Conservation (phyloP, 2,329 filamentous ascomycete species). For the Fusarium mexicanum region DNA sequence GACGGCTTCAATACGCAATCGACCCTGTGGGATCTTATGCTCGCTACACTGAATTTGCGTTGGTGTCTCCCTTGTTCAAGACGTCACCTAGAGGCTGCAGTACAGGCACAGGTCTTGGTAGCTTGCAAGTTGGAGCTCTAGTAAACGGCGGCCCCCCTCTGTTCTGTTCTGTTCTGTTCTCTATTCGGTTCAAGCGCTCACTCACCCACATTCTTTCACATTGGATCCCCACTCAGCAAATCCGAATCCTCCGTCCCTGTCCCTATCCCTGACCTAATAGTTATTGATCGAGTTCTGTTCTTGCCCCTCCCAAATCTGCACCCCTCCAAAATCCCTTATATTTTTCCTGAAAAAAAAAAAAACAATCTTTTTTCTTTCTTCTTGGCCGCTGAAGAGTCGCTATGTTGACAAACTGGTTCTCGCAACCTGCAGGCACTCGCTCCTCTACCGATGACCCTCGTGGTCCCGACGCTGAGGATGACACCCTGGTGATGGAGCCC, state of each 20-base stretch:
- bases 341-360: not conserved
- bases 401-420: constrained; percentile 58
- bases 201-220: constrained; percentile 31
- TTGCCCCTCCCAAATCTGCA: constrained; percentile 24
- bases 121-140: constrained; percentile 23
- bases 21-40: not conserved
- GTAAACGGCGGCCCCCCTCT: constrained; percentile 13
- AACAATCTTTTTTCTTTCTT: not conserved
- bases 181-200: constrained; percentile 33
- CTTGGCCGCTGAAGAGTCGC: constrained; percentile 18
- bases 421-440: constrained; percentile 54
- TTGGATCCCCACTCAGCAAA: constrained; percentile 34
- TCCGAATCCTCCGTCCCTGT: constrained; percentile 35
- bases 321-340: constrained; percentile 28
- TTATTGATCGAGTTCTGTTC: constrained; percentile 17
- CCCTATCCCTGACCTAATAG: constrained; percentile 9
- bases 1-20: constrained; percentile 1
- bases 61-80: constrained; percentile 5
- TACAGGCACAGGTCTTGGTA: not conserved
- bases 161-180: constrained; percentile 1
- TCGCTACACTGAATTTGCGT: constrained; percentile 1
- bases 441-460: constrained; percentile 67
- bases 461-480: constrained; percentile 63
- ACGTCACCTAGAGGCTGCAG: constrained; percentile 13
- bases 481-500: constrained; percentile 85